Base-by-base conservation (phyloP, 2,329 filamentous ascomycete genomes). In the Aspergillus versicolor region DNA sequence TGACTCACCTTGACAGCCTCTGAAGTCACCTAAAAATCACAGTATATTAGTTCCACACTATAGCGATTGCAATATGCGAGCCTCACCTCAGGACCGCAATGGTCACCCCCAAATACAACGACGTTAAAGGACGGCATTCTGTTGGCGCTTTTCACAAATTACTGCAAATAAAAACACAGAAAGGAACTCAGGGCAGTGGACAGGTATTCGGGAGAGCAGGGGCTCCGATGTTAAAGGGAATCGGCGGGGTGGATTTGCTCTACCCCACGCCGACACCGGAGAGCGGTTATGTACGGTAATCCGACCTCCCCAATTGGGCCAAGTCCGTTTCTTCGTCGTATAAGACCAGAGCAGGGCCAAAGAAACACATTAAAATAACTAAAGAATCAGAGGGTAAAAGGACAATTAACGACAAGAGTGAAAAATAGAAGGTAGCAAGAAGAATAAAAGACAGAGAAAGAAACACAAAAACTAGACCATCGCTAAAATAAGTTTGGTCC, bases 1-100 rank as follows among this genome's bases (percentile, higher is more conserved):
- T 5, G 21, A 50, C 58, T 65, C 79, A 92, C 90, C 84, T 96
- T 96, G 70, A 96, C 78, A 60, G 86, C 91, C 79, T 96, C 92
- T 63, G 86, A 85, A 57, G 91, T 87, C 63, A 96, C 90, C 90
- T 90, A 63, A 50, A 8, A 44, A 56, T 46, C 51, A 45, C 47
- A 56, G 47, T 51, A 43, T 40, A 51, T 52, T 52, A 63, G 57
- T 54, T 55, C 9, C 42, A 40, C 41, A 45, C 46, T 32, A 49
- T 34, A 11, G 37, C 34, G 32, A 21, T 44, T 30, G 46, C 27
- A 21, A 30, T 45, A 12, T 34, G 5, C 7, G 37, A 47, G 61
- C 69, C 84, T 67, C 76, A 91, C 90, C 85, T 95, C 90, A 1
- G 91, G 91, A 73, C 91, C 90, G 70, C 88, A 91, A 76, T 94